Conservation (phyloP, 75 land plant genomes). For the Selaginella moellendorffii region DNA sequence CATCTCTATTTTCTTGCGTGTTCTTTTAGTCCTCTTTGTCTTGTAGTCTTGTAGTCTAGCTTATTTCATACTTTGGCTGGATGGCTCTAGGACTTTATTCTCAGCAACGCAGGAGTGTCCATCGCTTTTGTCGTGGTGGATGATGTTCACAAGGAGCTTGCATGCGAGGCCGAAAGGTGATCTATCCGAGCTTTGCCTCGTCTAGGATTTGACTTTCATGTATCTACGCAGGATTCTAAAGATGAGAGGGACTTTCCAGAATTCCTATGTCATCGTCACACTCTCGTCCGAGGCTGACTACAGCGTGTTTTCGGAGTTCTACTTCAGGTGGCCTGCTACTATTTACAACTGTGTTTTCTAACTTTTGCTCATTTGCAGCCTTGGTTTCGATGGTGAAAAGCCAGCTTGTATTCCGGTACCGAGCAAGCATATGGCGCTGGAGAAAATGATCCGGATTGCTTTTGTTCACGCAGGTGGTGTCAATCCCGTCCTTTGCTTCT, state of each 20-base stretch:
- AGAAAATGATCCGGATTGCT: conserved; percentile 67
- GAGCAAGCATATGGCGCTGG: conserved; percentile 65
- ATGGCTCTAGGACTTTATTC: conserved; percentile 50
- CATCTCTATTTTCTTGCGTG: background rate
- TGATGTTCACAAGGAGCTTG: conserved; percentile 28
- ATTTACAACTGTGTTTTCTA: background rate
- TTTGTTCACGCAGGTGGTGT: conserved; percentile 59
- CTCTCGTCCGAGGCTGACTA: conserved; percentile 46
- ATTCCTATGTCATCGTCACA: conserved; percentile 44
- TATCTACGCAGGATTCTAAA: conserved; percentile 33
- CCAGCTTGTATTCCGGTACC: conserved; percentile 62
- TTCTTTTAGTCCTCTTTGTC: background rate
- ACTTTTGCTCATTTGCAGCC: conserved; percentile 16
- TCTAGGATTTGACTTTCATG: background rate
- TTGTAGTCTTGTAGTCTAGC: no score
- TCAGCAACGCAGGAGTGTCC: conserved; percentile 65
- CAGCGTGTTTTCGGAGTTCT: conserved; percentile 42
- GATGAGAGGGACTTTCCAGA: conserved; percentile 42
- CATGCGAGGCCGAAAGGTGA: conserved; percentile 28
- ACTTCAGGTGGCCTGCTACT: conserved; percentile 36
- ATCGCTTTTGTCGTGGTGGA: conserved; percentile 55
- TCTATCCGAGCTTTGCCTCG: background rate
- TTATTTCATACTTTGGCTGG: background rate
- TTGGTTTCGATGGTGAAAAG: conserved; percentile 36
- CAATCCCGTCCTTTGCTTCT: no score